phyloP scores from a whole-genome alignment of 2,329 filamentous ascomycete species.

The Hawksworthiomyces lignivorus region DNA sequence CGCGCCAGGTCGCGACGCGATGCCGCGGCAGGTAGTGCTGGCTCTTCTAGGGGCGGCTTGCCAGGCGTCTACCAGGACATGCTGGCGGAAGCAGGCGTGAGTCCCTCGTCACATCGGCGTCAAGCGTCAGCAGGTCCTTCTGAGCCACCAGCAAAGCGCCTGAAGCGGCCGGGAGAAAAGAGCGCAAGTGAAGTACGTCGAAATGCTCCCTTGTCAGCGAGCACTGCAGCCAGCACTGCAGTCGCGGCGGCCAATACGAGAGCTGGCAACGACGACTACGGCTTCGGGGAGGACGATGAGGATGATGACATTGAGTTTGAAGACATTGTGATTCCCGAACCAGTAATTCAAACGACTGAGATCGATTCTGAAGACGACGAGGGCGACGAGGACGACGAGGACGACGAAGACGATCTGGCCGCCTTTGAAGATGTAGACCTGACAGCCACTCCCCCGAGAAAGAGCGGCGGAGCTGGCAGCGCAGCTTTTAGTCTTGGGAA shows the following conservation, averaged over 20 bases:
- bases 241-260: not conserved
- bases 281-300: conserved; percentile 8
- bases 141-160: conserved; percentile 14
- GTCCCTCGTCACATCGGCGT: not conserved
- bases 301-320: conserved; percentile 17
- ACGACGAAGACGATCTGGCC: conserved; percentile 9
- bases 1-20: not conserved
- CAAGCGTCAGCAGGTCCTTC: not conserved
- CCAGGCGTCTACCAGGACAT: conserved; percentile 14
- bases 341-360: conserved; percentile 16
- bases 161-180: conserved; percentile 17
- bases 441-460: not conserved
- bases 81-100: conserved; percentile 15
- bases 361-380: conserved; percentile 14
- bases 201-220: too few relatives aligned
- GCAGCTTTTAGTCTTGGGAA: too few relatives aligned
- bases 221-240: not conserved
- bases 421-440: conserved; percentile 11
- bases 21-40: not conserved
- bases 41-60: not conserved
- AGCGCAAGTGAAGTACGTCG: too few relatives aligned
- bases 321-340: conserved; percentile 15
- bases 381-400: conserved; percentile 12
- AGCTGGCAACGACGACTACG: conserved; percentile 1
- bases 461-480: not conserved